Evolutionary conservation across 345 rosid species (phyloP).

Genomic region (Bruguiera parviflora): DNA sequence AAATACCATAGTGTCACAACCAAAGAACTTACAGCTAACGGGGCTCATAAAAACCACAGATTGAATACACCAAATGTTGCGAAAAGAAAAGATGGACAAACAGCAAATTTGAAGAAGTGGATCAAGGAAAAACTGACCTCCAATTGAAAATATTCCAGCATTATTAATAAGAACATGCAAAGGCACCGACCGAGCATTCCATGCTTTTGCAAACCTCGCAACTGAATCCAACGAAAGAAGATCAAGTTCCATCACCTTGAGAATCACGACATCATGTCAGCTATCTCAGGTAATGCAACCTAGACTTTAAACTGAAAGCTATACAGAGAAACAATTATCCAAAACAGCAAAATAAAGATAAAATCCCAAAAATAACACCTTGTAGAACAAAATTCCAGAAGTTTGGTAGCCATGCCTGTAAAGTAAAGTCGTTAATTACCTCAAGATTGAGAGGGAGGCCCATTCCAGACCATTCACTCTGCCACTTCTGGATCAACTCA

Average conservation of each 20-base stretch:
- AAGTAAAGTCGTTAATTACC: slow-evolving; percentile 25
- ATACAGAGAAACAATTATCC: no score
- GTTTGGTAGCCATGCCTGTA: not conserved
- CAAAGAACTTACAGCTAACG: no score
- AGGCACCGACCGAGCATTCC: slow-evolving; percentile 65
- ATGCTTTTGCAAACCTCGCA: slow-evolving; percentile 55
- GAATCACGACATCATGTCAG: not conserved
- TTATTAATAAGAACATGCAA: slow-evolving; percentile 85
- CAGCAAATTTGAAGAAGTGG: not conserved
- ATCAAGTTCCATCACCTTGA: slow-evolving; percentile 89
- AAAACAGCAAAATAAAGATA: not conserved
- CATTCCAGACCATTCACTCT: slow-evolving; percentile 59
- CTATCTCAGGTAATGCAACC: not conserved
- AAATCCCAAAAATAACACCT: not conserved
- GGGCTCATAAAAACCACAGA: no score
- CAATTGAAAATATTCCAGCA: slow-evolving; percentile 91
- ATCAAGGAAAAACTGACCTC: slow-evolving; percentile 49
- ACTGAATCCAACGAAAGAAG: slow-evolving; percentile 88
- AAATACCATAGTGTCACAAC: no score
- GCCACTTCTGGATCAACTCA: slow-evolving; percentile 78
- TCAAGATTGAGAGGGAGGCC: slow-evolving; percentile 81
- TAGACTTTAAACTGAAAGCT: not conserved
- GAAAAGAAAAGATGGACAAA: no score
- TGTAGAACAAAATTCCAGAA: not conserved
- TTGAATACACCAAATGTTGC: no score